Evolutionary conservation across 2,329 filamentous ascomycete species (phyloP).

Genomic region (Chrysosporium queenslandicum): DNA sequence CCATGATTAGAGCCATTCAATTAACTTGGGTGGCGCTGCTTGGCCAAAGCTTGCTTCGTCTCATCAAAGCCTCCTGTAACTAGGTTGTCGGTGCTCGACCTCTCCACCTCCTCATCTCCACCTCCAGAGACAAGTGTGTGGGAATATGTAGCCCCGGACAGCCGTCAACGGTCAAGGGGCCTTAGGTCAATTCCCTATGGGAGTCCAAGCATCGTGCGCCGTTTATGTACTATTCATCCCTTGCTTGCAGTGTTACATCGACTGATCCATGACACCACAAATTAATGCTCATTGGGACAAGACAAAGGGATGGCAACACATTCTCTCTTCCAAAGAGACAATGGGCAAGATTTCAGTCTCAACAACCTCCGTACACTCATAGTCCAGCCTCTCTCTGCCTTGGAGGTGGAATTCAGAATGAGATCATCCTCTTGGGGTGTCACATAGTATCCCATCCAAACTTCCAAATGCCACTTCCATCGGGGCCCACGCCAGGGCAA

Average conservation of each 20-base stretch:
- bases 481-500: no score
- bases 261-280: neutral
- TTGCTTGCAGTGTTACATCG: no score
- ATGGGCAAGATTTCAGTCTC: neutral
- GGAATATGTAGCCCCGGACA: no score
- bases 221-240: no score
- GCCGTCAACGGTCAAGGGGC: no score
- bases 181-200: no score
- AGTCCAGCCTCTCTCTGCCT: neutral
- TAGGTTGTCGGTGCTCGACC: neutral
- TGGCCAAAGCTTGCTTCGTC: conserved; percentile 1
- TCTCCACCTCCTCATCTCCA: neutral
- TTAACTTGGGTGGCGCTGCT: neutral
- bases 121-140: neutral
- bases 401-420: no score
- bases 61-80: neutral
- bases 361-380: neutral
- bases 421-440: no score
- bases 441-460: no score
- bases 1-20: neutral
- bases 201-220: no score
- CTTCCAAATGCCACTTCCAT: no score
- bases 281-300: neutral
- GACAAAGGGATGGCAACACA: neutral
- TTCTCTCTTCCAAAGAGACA: neutral